Evolutionary conservation across 441 rosid species (phyloP).

Genomic region (Macaranga tanarius): DNA sequence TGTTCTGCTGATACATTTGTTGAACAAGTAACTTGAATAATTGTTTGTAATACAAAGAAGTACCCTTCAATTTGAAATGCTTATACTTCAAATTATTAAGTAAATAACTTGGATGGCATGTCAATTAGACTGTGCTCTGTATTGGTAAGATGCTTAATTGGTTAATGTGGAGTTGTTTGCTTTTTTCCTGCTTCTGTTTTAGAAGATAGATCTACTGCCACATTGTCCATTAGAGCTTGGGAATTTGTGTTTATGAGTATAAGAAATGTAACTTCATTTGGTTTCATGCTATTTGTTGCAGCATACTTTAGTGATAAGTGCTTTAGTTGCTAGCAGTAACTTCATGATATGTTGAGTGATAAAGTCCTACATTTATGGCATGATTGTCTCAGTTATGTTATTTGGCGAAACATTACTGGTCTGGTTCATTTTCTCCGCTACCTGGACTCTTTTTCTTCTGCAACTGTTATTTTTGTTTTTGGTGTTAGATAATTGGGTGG

Average conservation of each 20-base stretch:
- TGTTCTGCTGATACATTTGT: neutral
- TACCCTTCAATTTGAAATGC: neutral
- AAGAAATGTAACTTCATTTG: neutral
- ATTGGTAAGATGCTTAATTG: neutral
- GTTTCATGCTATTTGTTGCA: neutral
- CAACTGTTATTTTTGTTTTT: neutral
- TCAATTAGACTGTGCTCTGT: neutral
- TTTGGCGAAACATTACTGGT: neutral
- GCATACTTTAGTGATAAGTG: neutral
- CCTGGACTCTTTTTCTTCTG: neutral
- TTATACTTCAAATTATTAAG: neutral
- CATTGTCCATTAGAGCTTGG: neutral
- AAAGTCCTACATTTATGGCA: neutral
- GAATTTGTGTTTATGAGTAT: neutral
- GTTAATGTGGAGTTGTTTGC: neutral
- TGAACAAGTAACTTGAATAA: neutral
- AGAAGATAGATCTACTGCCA: slow-evolving; percentile 2
- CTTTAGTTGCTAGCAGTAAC: neutral
- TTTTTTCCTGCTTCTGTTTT: neutral
- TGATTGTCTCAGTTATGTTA: neutral
- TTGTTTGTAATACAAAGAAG: slow-evolving; percentile 10
- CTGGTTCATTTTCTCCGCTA: neutral
- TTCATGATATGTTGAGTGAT: neutral
- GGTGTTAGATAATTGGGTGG: neutral
- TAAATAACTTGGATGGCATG: neutral